phyloP scores from a whole-genome alignment of 768 basidiomycete genomes.

The Mycena olivaceomarginata region DNA sequence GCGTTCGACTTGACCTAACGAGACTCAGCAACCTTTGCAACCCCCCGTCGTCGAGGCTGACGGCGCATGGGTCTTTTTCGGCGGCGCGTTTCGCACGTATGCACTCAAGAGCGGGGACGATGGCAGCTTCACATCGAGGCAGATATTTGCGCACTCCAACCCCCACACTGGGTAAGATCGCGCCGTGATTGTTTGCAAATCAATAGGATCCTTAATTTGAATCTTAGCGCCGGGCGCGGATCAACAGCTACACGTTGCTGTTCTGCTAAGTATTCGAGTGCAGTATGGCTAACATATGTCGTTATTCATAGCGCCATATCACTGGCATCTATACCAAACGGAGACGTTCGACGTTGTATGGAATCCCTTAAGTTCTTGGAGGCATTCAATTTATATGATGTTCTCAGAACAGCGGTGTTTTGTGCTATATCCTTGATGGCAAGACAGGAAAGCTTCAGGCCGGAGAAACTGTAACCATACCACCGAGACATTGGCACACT shows the following conservation, averaged over 20 bases:
- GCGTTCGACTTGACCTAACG: neutral
- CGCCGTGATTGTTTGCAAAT: neutral
- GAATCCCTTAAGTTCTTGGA: neutral
- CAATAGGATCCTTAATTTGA: neutral
- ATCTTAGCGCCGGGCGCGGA: conserved; percentile 43
- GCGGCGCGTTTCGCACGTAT: conserved; percentile 50
- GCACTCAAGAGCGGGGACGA: conserved; percentile 39
- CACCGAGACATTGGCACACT: conserved; percentile 49
- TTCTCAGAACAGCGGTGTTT: conserved; percentile 46
- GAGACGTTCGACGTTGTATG: conserved; percentile 51
- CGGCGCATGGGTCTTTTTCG: conserved; percentile 52
- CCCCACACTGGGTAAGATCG: conserved; percentile 45
- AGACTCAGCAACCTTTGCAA: conserved; percentile 44
- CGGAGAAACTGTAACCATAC: conserved; percentile 49
- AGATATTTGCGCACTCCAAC: conserved; percentile 49
- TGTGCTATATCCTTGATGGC: conserved; percentile 51
- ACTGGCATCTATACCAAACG: conserved; percentile 53
- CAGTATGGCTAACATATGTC: neutral
- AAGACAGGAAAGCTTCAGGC: conserved; percentile 48
- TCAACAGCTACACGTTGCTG: conserved; percentile 51
- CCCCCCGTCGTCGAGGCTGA: conserved; percentile 45
- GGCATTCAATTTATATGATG: neutral
- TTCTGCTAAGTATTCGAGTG: neutral
- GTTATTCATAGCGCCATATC: conserved; percentile 47
- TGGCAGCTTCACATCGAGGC: conserved; percentile 46